phyloP scores from a whole-genome alignment of 2,329 filamentous ascomycete genomes.

The Cytospora schulzeri region DNA sequence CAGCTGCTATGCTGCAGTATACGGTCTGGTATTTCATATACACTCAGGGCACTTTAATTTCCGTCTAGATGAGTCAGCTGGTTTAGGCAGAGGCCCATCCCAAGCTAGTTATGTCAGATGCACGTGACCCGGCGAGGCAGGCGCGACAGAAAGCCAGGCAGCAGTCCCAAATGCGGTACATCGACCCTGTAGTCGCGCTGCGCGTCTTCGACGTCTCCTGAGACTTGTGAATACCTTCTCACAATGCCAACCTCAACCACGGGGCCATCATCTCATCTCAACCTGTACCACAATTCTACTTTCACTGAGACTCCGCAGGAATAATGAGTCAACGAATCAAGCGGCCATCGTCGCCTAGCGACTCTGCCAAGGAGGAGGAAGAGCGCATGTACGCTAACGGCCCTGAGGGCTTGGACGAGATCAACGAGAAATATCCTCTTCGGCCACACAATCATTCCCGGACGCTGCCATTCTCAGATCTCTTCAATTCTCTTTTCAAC shows the following conservation, averaged over 20 bases:
- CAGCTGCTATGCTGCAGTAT: neutral
- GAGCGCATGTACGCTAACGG: constrained; percentile 51
- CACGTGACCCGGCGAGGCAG: constrained; percentile 20
- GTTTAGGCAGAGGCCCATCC: neutral
- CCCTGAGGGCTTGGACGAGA: constrained; percentile 44
- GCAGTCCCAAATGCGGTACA: constrained; percentile 4
- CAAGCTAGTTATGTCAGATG: constrained; percentile 3
- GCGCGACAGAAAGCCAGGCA: constrained; percentile 12
- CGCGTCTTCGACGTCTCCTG: neutral
- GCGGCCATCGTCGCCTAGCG: constrained; percentile 37
- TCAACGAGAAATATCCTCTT: constrained; percentile 62
- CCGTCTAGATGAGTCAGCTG: neutral
- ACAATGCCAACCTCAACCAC: neutral
- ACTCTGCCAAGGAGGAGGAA: constrained; percentile 52
- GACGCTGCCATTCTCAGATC: constrained; percentile 79
- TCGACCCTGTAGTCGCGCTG: neutral
- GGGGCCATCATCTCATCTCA: neutral
- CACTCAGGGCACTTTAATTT: neutral
- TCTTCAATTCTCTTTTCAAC: constrained; percentile 80
- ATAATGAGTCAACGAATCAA: constrained; percentile 39
- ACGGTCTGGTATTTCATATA: neutral
- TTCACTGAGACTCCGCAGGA: neutral
- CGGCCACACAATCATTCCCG: constrained; percentile 78
- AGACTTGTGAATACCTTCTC: neutral
- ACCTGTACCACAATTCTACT: neutral